These are phyloP conservation scores for Anastatica hierochuntica DNA, from an alignment of 345 rosid genomes.

Conservation along the genomic window DNA sequence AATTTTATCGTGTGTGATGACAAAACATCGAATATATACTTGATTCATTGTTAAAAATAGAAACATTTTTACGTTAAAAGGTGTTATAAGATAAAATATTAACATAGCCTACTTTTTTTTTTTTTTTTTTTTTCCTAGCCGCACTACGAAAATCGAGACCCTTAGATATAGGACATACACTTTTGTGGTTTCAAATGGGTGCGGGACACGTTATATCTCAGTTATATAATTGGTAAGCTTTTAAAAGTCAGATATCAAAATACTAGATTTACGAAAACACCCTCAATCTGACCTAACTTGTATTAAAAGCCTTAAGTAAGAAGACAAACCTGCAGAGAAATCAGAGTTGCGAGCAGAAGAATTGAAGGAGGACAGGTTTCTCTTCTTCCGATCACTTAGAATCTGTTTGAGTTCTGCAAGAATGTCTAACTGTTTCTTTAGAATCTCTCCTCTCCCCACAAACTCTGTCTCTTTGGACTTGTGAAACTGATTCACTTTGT, in stretches of 20 bases:
- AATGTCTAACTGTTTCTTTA: constrained; percentile 61
- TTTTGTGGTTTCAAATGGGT: constrained; percentile 18
- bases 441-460: constrained; percentile 64
- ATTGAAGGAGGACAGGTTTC: constrained; percentile 29
- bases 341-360: constrained; percentile 46
- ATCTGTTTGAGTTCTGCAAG: constrained; percentile 53
- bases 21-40: no score
- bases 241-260: constrained; percentile 18
- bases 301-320: not conserved
- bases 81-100: no score
- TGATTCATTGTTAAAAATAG: no score
- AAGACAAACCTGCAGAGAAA: constrained; percentile 45
- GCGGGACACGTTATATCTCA: constrained; percentile 23
- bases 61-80: not conserved
- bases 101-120: constrained; percentile 5
- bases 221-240: constrained; percentile 10
- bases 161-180: constrained; percentile 16
- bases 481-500: constrained; percentile 85
- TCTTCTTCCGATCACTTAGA: constrained; percentile 41
- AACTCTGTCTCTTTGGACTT: constrained; percentile 64
- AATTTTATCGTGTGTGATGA: not conserved
- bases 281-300: constrained; percentile 20
- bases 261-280: not conserved
- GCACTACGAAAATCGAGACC: constrained; percentile 18
- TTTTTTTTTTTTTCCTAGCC: constrained; percentile 18